Conservation (phyloP, 1,284 basidiomycete genomes). For the Mycocalia duriaeana region DNA sequence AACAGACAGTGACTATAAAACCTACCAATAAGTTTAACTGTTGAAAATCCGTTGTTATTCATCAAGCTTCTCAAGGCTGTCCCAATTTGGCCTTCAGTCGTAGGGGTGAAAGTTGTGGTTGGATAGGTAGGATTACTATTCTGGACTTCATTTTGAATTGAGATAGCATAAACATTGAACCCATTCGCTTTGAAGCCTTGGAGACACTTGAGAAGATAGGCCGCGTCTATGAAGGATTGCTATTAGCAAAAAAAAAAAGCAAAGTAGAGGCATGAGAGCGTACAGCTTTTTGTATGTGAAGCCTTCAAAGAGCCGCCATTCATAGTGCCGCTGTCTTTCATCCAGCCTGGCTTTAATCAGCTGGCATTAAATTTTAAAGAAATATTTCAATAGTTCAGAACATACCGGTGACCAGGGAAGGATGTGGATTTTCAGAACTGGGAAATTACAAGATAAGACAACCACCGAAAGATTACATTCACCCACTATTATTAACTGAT, state of each 20-base stretch:
- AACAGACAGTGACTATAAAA: neutral
- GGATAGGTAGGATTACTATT: conserved; percentile 52
- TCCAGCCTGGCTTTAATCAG: conserved; percentile 44
- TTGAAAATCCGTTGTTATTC: conserved; percentile 42
- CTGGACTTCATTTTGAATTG: conserved; percentile 47
- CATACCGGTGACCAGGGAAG: conserved; percentile 53
- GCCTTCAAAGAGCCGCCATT: conserved; percentile 40
- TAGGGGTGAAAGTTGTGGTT: conserved; percentile 37
- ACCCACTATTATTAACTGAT: conserved; percentile 32
- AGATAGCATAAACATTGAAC: conserved; percentile 45
- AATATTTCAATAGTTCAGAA: conserved; percentile 1
- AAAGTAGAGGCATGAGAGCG: conserved; percentile 1
- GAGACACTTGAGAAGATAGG: conserved; percentile 48
- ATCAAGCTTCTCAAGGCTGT: conserved; percentile 39
- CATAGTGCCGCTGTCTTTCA: conserved; percentile 47
- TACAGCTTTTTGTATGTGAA: conserved; percentile 23
- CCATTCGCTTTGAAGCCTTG: conserved; percentile 47
- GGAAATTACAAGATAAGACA: neutral
- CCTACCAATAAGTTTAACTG: conserved; percentile 43
- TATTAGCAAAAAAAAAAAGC: conserved; percentile 1
- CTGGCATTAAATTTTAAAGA: neutral
- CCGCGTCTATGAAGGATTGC: conserved; percentile 34
- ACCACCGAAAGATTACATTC: neutral
- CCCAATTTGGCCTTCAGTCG: conserved; percentile 42
- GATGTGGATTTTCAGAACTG: conserved; percentile 37